phyloP scores from a whole-genome alignment of 257 asterid species.

The Datura wrightii region DNA sequence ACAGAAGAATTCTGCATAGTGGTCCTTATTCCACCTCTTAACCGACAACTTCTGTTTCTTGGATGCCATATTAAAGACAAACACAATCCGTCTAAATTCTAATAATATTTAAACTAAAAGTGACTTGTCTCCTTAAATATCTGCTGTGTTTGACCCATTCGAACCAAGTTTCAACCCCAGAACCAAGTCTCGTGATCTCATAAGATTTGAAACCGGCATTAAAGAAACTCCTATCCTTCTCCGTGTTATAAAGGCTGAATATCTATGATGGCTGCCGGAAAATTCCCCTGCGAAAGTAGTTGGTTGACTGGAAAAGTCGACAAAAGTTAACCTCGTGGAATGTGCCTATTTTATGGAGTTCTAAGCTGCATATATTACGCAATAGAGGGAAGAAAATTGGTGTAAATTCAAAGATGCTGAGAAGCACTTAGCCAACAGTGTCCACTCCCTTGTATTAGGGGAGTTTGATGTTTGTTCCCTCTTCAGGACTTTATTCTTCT shows the following conservation, averaged over 20 bases:
- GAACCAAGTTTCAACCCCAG: not conserved
- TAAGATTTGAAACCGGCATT: not conserved
- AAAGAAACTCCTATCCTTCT: not conserved
- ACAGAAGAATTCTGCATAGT: conserved; percentile 4
- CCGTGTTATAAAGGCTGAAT: not conserved
- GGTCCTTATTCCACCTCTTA: not conserved
- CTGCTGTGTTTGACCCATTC: not conserved
- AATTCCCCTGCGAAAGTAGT: not conserved
- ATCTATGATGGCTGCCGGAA: not conserved
- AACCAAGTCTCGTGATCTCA: not conserved
- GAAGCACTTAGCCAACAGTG: not conserved
- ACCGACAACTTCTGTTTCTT: not conserved
- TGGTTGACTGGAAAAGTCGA: not conserved
- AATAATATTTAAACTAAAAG: not conserved
- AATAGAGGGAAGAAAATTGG: not conserved
- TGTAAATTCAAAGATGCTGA: not conserved
- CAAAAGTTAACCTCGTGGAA: not conserved
- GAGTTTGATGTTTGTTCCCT: not conserved
- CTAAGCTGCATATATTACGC: not conserved
- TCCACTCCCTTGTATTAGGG: not conserved
- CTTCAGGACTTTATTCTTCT: not conserved
- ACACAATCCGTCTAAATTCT: not conserved
- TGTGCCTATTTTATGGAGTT: not conserved
- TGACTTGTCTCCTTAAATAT: not conserved
- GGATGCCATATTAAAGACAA: not conserved